Conservation (phyloP, 1,139 yeast genomes). For the Pneumocystis wakefieldiae region DNA sequence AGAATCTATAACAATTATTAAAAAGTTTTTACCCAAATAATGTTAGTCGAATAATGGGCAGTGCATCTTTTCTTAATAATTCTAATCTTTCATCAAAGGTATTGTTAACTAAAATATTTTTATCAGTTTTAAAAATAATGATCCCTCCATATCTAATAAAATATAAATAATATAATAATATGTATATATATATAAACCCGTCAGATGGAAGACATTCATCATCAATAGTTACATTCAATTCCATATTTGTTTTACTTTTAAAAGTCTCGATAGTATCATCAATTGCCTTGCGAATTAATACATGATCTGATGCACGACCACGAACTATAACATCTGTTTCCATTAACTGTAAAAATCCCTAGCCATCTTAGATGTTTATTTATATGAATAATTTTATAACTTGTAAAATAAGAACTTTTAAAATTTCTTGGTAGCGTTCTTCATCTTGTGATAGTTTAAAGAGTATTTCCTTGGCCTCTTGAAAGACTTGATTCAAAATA, state of each 20-base stretch:
- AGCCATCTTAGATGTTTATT: neutral
- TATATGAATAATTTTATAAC: conserved; percentile 1
- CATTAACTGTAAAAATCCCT: conserved; percentile 48
- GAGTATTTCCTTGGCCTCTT: conserved; percentile 50
- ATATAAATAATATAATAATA: neutral
- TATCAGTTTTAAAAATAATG: conserved; percentile 48
- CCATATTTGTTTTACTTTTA: conserved; percentile 32
- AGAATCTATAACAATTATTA: neutral
- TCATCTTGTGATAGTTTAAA: conserved; percentile 38
- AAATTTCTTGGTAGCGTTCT: conserved; percentile 48
- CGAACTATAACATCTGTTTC: conserved; percentile 51
- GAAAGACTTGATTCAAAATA: conserved; percentile 59
- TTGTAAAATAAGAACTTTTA: conserved; percentile 71
- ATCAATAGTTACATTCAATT: conserved; percentile 31
- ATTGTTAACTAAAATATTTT: conserved; percentile 79
- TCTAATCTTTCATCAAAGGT: conserved; percentile 88
- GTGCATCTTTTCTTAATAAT: conserved; percentile 64
- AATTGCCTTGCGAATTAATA: conserved; percentile 46
- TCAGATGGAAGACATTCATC: conserved; percentile 42
- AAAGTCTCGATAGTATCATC: conserved; percentile 50
- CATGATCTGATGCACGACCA: conserved; percentile 57
- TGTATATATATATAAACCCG: conserved; percentile 25
- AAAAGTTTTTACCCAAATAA: conserved; percentile 44
- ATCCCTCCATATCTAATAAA: conserved; percentile 60
- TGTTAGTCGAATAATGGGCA: conserved; percentile 85